phyloP scores from a whole-genome alignment of 2,329 filamentous ascomycete species.

The Diaporthe ampelina region DNA sequence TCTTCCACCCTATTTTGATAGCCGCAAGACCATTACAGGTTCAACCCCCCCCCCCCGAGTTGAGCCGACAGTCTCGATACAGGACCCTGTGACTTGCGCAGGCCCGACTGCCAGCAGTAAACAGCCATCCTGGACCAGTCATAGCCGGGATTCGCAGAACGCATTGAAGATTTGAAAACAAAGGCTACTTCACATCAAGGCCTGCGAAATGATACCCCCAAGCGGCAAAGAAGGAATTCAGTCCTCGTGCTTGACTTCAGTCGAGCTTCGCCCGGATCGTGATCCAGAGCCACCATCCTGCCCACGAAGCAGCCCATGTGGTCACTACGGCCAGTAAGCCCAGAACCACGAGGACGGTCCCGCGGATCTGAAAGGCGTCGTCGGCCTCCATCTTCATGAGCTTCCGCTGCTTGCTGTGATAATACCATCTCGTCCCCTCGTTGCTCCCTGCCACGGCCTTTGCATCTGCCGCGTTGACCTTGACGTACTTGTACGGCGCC shows the following conservation, averaged over 20 bases:
- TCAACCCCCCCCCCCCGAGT: background rate
- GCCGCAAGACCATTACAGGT: background rate
- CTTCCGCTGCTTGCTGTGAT: constrained; percentile 71
- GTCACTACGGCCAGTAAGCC: constrained; percentile 52
- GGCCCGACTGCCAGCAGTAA: background rate
- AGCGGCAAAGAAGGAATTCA: too few species aligned
- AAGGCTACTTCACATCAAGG: background rate
- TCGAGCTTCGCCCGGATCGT: constrained; percentile 2
- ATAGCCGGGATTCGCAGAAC: background rate
- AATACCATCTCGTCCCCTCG: constrained; percentile 57
- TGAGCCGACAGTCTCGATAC: background rate
- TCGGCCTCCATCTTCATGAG: constrained; percentile 73
- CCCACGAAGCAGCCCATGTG: constrained; percentile 49
- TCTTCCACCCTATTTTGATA: background rate
- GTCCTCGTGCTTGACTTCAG: background rate
- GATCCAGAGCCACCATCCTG: constrained; percentile 42
- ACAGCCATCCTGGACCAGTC: constrained; percentile 11
- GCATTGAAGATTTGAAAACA: background rate
- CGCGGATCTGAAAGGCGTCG: constrained; percentile 74
- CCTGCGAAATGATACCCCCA: background rate
- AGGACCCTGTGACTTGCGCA: background rate
- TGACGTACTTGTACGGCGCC: constrained; percentile 54
- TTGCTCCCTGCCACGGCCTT: constrained; percentile 33
- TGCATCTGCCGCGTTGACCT: constrained; percentile 42
- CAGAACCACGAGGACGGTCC: constrained; percentile 66